Evolutionary conservation across 805 yeast species (phyloP).

Genomic region (Tetrapisispora namnaoensis): DNA sequence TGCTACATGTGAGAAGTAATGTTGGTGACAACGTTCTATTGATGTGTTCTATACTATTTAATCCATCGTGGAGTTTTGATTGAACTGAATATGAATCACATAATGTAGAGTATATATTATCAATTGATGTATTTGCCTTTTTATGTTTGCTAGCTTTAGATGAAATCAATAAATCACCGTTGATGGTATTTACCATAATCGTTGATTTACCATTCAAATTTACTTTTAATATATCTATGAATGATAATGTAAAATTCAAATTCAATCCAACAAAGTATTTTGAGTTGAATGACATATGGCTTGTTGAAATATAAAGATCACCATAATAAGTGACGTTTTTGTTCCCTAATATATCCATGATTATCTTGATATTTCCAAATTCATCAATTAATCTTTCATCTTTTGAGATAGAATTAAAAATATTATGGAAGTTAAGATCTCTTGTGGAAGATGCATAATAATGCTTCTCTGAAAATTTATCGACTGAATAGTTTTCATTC

Average conservation of each 20-base stretch:
- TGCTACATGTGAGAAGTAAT: not conserved
- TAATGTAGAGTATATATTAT: conserved; percentile 51
- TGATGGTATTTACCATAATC: not conserved
- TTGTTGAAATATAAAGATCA: conserved; percentile 69
- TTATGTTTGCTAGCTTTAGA: not conserved
- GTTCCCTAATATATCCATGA: conserved; percentile 46
- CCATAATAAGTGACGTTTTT: conserved; percentile 86
- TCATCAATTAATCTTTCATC: conserved; percentile 70
- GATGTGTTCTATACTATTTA: not conserved
- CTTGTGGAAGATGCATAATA: conserved; percentile 53
- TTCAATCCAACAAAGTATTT: conserved; percentile 67
- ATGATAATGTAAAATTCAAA: conserved; percentile 63
- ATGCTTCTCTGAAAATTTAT: not conserved
- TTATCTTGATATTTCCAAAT: not conserved
- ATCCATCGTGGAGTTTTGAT: conserved; percentile 20
- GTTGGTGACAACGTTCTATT: conserved; percentile 1
- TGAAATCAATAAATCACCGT: not conserved
- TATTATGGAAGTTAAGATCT: conserved; percentile 63
- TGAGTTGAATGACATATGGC: conserved; percentile 75
- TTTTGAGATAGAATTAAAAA: conserved; percentile 57
- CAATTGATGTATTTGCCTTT: not conserved
- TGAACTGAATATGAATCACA: conserved; percentile 54
- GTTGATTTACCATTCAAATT: not conserved
- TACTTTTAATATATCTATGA: conserved; percentile 46
- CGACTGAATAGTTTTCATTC: conserved; percentile 8